Evolutionary conservation across 139 green algal genomes (phyloP), one percentile per base, ranked within the genome.

Genomic region (Eudorina sp.): DNA sequence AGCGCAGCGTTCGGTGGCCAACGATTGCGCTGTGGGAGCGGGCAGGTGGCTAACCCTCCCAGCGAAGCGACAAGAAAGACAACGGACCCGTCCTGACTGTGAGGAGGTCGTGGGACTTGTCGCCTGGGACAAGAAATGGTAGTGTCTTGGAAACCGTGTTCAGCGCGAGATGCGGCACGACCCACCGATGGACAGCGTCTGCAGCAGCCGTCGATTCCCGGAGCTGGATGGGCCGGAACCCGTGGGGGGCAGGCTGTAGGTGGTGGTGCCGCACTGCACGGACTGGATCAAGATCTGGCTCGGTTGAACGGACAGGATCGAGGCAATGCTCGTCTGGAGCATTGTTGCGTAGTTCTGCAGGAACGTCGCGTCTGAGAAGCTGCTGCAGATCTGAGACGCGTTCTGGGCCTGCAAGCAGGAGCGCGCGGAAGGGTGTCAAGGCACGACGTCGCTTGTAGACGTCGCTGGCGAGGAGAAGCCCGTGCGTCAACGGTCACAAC

Each of bases 391-490:
- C 34, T 79, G 70, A 1, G 70, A 55, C 0, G 43, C 13, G 36
- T 55, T 55, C 36, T 79, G 38, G 16, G 70, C 70, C 70, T 79
- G 70, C 8, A n/a, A n/a, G n/a, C n/a, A n/a, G n/a, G n/a, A n/a
- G n/a, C n/a, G n/a, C n/a, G n/a, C n/a, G n/a, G n/a, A n/a, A n/a
- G n/a, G n/a, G n/a, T n/a, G n/a, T n/a, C n/a, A n/a, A n/a, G n/a
- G n/a, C n/a, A n/a, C n/a, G n/a, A n/a, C n/a, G n/a, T n/a, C n/a
- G n/a, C n/a, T n/a, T n/a, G n/a, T n/a, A n/a, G n/a, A n/a, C n/a
- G n/a, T n/a, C n/a, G n/a, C n/a, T n/a, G n/a, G n/a, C n/a, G n/a
- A n/a, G n/a, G n/a, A n/a, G n/a, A n/a, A n/a, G n/a, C n/a, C n/a
- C n/a, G n/a, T n/a, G n/a, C n/a, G n/a, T n/a, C n/a, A n/a, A n/a